Evolutionary conservation across 768 basidiomycete genomes (phyloP), one percentile per base, ranked within the genome.

Genomic region (Russula dissimulans): DNA sequence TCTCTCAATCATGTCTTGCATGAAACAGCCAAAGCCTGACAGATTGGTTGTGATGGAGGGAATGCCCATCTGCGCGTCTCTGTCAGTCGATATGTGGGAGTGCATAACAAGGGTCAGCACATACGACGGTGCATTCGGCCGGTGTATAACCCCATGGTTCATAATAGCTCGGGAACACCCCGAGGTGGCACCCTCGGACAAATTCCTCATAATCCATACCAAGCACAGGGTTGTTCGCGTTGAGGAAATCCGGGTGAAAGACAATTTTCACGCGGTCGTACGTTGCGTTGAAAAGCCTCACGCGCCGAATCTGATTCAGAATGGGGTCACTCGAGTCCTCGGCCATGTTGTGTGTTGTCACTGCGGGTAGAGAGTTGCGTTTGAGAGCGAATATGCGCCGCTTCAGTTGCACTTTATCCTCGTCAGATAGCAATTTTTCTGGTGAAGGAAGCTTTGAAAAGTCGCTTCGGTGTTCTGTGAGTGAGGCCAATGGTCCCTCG

Each of bases 121-220:
- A 65, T 74, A 89, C 87, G 41, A 99, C 97, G n/a, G 97, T 98
- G 71, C 97, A 98, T 71, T 98, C 95, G 1, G 95, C 95, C 0
- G 95, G 95, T 1, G 93, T 97, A 70, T 97, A 97, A 0, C 91
- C 91, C 91, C 91, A 93, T 3, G 92, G 92, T 75, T 95, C 91
- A 70, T 97, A 97, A 70, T 97, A 98, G 65, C 88, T 91, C 2
- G 97, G 95, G 81, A 99, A 99, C 43, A 99, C 95, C 50, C 97
- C 97, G 51, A 99, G 76, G 77, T 99, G 97, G 70, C 95, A 97
- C 1, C 97, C 97, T 64, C 97, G 79, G 41, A 98, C 97, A 69
- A 99, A 99, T 74, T 99, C 97, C 73, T 99, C 97, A 71, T 99
- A 99, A 70, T 99, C 97, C 60, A 99, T 79, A 2, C 94, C 95